Evolutionary conservation across 139 green algal genomes (phyloP).

Genomic region (Mesostigma viride): DNA sequence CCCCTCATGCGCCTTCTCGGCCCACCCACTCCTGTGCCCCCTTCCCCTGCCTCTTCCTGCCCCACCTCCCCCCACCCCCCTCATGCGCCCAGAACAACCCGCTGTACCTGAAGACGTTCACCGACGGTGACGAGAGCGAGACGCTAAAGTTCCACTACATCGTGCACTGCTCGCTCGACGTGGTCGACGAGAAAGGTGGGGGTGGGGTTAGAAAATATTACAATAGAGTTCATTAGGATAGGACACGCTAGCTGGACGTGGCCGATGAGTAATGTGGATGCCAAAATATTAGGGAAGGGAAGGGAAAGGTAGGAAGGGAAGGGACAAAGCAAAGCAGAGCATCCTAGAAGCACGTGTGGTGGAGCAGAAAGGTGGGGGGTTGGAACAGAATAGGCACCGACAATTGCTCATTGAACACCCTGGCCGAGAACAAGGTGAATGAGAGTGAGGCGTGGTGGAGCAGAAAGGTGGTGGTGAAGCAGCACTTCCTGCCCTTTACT

Average conservation of each 20-base stretch:
- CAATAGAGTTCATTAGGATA: background rate
- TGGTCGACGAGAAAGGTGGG: slow-evolving; percentile 67
- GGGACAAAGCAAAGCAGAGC: too few species aligned
- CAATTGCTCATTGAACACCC: too few species aligned
- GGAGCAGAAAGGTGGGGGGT: background rate
- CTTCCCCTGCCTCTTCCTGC: too few species aligned
- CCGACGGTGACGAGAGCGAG: slow-evolving; percentile 34
- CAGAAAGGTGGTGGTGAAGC: too few species aligned
- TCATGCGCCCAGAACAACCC: slow-evolving; percentile 80
- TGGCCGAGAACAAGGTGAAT: too few species aligned
- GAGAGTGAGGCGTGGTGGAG: too few species aligned
- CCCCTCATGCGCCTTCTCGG: too few species aligned
- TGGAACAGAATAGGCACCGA: background rate
- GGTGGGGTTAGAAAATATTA: background rate
- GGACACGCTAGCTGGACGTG: background rate
- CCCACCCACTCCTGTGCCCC: too few species aligned
- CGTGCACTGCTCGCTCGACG: slow-evolving; percentile 70
- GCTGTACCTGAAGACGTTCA: slow-evolving; percentile 57
- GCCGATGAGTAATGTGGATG: background rate
- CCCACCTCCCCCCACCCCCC: too few species aligned
- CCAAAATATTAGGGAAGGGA: background rate
- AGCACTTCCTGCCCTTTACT: too few species aligned
- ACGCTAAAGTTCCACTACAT: slow-evolving; percentile 72
- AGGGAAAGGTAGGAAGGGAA: too few species aligned
- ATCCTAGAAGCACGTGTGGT: too few species aligned